A percentile compares a stretch with the other conserved stretches of the same genome.
Conservation (phyloP, 2,329 filamentous ascomycete genomes). For the Pseudonectria buxi region DNA sequence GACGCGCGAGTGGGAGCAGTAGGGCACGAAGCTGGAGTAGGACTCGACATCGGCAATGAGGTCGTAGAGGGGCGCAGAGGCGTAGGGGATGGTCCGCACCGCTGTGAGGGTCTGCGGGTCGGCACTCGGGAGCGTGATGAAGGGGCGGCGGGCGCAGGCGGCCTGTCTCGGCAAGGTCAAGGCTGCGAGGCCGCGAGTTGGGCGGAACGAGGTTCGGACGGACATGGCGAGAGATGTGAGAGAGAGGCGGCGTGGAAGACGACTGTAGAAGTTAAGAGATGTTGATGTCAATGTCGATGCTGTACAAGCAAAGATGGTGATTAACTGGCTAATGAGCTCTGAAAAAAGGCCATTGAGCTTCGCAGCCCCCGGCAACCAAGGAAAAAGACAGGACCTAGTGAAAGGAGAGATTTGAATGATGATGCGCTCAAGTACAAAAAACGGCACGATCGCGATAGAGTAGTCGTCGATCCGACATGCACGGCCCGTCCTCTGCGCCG, state of each 20-base stretch:
- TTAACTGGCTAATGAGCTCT: no score
- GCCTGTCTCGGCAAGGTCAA: constrained; percentile 10
- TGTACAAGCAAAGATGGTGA: no score
- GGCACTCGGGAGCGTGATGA: constrained; percentile 29
- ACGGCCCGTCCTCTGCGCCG: no score
- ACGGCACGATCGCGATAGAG: no score
- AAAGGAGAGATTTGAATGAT: no score
- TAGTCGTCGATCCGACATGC: no score
- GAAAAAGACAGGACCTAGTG: no score
- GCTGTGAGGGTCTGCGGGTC: constrained; percentile 61
- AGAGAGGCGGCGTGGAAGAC: background rate
- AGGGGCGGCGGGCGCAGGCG: constrained; percentile 30
- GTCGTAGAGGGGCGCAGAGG: constrained; percentile 63
- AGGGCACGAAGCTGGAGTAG: constrained; percentile 86
- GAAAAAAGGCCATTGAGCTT: no score
- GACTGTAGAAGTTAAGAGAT: background rate
- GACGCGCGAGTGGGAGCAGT: constrained; percentile 71
- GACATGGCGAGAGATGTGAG: background rate
- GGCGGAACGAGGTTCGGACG: constrained; percentile 9
- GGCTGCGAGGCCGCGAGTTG: constrained; percentile 13
- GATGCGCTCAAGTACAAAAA: no score
- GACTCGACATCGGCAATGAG: constrained; percentile 83
- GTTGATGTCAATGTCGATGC: no score
- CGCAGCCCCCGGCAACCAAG: no score
- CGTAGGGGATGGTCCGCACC: constrained; percentile 69